Conservation (phyloP, 176 grass and related monocot species). For the Bonia amplexicaulis region DNA sequence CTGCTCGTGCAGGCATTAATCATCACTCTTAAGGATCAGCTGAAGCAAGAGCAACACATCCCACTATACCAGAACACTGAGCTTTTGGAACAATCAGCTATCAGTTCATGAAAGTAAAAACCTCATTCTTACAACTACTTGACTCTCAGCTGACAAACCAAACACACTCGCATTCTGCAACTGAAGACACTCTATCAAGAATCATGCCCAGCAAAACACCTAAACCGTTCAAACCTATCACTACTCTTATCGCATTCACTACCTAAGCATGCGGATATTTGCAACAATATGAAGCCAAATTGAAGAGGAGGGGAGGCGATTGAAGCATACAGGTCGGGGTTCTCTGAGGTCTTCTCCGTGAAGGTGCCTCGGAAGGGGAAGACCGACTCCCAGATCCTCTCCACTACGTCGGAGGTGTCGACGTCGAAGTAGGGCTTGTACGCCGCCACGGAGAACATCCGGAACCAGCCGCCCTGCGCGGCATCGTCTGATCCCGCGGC, state of each 20-base stretch:
- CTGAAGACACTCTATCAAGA: background rate
- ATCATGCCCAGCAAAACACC: background rate
- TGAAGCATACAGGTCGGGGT: constrained; percentile 78
- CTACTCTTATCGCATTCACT: background rate
- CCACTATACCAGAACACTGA: background rate
- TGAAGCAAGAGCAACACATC: background rate
- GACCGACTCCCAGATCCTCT: constrained; percentile 88
- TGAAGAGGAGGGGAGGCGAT: background rate
- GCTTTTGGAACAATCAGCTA: background rate
- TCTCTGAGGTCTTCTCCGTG: constrained; percentile 86
- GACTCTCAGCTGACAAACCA: background rate
- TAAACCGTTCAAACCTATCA: background rate
- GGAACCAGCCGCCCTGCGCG: constrained; percentile 73
- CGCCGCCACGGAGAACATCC: constrained; percentile 69
- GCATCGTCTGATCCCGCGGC: constrained; percentile 51
- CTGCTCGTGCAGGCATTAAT: background rate
- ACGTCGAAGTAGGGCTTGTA: constrained; percentile 95
- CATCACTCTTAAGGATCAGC: background rate
- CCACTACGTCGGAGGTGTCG: constrained; percentile 83
- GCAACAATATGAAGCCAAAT: background rate
- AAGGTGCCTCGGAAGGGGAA: constrained; percentile 92
- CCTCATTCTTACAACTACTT: background rate
- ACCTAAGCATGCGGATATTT: background rate
- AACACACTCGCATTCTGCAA: background rate
- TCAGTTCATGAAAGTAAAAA: background rate